These are phyloP conservation scores for Lumnitzera racemosa DNA, from an alignment of 345 rosid genomes.

Conservation along the genomic window DNA sequence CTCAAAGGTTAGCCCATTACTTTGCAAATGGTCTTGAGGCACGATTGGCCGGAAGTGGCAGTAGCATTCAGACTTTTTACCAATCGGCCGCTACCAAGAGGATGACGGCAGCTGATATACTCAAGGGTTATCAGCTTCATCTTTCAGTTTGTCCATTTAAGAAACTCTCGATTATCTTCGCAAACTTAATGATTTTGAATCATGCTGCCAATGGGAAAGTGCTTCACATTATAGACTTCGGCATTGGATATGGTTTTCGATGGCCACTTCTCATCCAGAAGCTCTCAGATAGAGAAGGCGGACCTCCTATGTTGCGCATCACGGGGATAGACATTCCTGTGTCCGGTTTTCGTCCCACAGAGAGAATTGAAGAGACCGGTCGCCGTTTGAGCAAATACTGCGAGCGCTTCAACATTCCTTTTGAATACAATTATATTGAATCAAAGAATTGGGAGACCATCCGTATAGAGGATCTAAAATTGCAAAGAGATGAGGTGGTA, in stretches of 20 bases:
- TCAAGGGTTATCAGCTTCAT: constrained; percentile 48
- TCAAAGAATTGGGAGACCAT: constrained; percentile 68
- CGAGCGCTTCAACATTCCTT: constrained; percentile 59
- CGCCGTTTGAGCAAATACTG: constrained; percentile 58
- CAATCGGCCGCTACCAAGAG: constrained; percentile 23
- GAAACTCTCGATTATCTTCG: constrained; percentile 48
- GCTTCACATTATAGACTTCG: constrained; percentile 84
- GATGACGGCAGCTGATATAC: constrained; percentile 50
- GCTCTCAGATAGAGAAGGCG: constrained; percentile 31
- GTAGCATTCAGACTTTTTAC: constrained; percentile 26
- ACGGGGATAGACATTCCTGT: constrained; percentile 87
- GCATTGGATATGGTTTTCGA: constrained; percentile 75
- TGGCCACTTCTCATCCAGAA: constrained; percentile 78
- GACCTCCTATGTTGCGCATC: constrained; percentile 62
- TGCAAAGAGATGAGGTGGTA: constrained; percentile 41
- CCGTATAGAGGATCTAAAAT: constrained; percentile 53
- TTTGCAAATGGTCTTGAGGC: constrained; percentile 82
- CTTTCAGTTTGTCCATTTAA: constrained; percentile 51
- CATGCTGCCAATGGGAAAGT: constrained; percentile 42
- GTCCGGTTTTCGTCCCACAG: constrained; percentile 61
- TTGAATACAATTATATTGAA: constrained; percentile 58
- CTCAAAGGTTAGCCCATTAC: constrained; percentile 76
- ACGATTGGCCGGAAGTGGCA: constrained; percentile 44
- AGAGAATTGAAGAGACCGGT: constrained; percentile 66
- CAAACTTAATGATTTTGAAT: constrained; percentile 37